Base-by-base conservation (phyloP, 441 rosid species). In the Gossypium davidsonii region DNA sequence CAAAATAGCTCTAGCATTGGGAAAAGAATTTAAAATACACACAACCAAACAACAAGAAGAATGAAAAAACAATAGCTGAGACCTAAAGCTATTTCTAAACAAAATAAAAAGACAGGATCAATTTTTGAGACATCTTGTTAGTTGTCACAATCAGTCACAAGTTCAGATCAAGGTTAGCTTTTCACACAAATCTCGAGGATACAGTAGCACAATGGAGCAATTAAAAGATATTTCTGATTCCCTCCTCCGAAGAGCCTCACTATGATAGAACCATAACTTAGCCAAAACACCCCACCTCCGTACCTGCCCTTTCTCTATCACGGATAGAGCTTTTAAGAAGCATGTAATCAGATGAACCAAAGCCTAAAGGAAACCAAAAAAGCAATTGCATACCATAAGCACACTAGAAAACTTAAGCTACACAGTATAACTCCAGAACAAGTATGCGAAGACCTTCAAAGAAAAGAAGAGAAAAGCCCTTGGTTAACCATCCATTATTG, bases 21-120 rank as follows among this genome's bases (percentile, higher is more conserved):
- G 46, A 7, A 67, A 23, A 64, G 18, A 44, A 65, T 12, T 48
- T 42, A 28, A 70, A 58, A 6, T 73, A 53, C 74, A 67, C 11
- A 20, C 60, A 73, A 59, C 51, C 76, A 71, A 63, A 28, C 55
- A 23, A 17, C 34, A 20, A 37, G 1, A 74, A 55, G 62, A 65
- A 23, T 8, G 37, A 63, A 72, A 76, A 37, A 46, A 3, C 2
- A 46, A 70, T 14, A 46, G 44, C 25, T 14, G 44, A 51, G 44
- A 51, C 34, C 25, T 49, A 9, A 8, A 67, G 59, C 23, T 58
- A 58, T 23, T 71, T 48, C 44, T 17, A 28, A 57, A 67, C 42
- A 67, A 67, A 26, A 49, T 4, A 11, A 70, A 11, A 37, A 34
- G n/a, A 31, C 10, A 11, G 39, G 31, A 56, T 6, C 15, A 34